Percentiles rank a stretch among this genome's conserved stretches.
These are phyloP conservation scores for Alliaria petiolata DNA, from an alignment of 345 rosid species.

Conservation along the genomic window DNA sequence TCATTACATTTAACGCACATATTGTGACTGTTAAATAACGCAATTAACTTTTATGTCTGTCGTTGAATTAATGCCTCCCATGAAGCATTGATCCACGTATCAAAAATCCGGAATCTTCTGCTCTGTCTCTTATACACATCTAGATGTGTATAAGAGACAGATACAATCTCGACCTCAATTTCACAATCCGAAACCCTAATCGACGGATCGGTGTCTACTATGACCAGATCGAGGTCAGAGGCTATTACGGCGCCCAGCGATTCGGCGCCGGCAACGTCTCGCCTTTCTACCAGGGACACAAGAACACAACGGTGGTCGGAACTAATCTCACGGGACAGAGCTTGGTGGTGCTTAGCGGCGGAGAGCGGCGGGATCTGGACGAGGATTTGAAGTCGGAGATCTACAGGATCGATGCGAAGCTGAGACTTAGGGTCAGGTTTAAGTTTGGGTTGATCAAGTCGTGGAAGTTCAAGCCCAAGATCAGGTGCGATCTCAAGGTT, in stretches of 20 bases:
- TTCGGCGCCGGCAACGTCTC: slow-evolving; percentile 5
- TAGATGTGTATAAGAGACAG: too few relatives aligned
- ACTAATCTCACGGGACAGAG: slow-evolving; percentile 37
- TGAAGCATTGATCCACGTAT: slow-evolving; percentile 20
- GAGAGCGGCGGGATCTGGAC: slow-evolving; percentile 23
- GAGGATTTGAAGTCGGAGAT: slow-evolving; percentile 30
- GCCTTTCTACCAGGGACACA: slow-evolving; percentile 76
- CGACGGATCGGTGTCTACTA: slow-evolving; percentile 52
- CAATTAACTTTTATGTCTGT: background rate
- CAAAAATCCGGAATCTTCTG: slow-evolving; percentile 26
- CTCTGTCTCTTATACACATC: too few relatives aligned
- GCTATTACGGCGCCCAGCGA: slow-evolving; percentile 42
- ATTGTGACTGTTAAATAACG: background rate
- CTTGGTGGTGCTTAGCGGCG: slow-evolving; percentile 23
- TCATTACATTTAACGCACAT: background rate
- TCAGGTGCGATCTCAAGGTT: slow-evolving; percentile 56
- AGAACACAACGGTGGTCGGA: slow-evolving; percentile 53
- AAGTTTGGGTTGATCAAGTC: slow-evolving; percentile 60
- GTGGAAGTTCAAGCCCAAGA: slow-evolving; percentile 47
- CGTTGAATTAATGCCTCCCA: background rate
- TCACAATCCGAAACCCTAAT: slow-evolving; percentile 62
- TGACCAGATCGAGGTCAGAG: slow-evolving; percentile 43
- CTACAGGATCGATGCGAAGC: slow-evolving; percentile 48
- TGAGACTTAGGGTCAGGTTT: slow-evolving; percentile 54
- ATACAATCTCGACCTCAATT: slow-evolving; percentile 43